A percentile compares a stretch with the other conserved stretches of the same genome.
Evolutionary conservation across 108 stramenopile genomes (phyloP).

Genomic region (Skeletonema costatum): DNA sequence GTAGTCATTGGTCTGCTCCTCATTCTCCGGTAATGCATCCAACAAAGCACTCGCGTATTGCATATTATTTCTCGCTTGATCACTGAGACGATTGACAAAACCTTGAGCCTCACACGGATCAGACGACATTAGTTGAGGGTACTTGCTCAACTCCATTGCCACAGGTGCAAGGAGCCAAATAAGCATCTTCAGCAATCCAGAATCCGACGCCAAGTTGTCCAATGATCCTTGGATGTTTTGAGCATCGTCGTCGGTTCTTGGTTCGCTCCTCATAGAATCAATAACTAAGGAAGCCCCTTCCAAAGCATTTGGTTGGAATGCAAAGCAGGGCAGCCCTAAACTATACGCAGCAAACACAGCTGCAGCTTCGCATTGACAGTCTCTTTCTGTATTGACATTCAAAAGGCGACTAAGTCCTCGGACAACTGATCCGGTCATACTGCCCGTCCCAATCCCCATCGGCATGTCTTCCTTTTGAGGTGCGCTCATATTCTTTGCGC

Average conservation of each 20-base stretch:
- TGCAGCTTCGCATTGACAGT: constrained; percentile 92
- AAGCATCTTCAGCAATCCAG: constrained; percentile 83
- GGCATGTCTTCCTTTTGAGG: constrained; percentile 76
- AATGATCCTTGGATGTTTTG: constrained; percentile 33
- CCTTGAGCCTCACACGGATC: constrained; percentile 89
- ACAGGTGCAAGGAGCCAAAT: constrained; percentile 95
- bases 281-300: constrained; percentile 64
- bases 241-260: constrained; percentile 11
- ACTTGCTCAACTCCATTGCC: constrained; percentile 80
- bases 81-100: constrained; percentile 73
- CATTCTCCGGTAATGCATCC: constrained; percentile 42
- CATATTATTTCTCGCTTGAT: constrained; percentile 41
- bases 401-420: constrained; percentile 87
- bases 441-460: constrained; percentile 78
- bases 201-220: constrained; percentile 71
- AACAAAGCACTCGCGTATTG: constrained; percentile 12
- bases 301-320: constrained; percentile 91
- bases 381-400: constrained; percentile 89
- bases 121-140: constrained; percentile 85
- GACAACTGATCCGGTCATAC: constrained; percentile 68
- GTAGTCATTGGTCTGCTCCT: constrained; percentile 61
- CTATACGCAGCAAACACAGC: constrained; percentile 87
- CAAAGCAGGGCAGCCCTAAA: constrained; percentile 94
- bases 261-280: constrained; percentile 46
- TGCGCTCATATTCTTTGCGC: constrained; percentile 25